These are phyloP conservation scores for Dipodascus albidus DNA, from an alignment of 805 yeast genomes.

Conservation along the genomic window DNA sequence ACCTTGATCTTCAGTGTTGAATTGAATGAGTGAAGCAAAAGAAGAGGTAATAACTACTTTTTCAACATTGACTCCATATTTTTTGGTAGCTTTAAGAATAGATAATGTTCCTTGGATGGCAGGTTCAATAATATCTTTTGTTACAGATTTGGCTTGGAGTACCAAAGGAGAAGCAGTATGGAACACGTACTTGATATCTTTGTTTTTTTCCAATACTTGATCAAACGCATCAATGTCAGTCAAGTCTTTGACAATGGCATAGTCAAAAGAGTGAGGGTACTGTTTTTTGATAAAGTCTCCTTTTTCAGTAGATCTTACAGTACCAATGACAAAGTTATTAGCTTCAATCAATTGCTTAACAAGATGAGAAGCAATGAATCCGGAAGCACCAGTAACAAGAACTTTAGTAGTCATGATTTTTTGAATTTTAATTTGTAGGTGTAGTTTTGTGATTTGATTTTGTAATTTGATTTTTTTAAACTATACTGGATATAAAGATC, in stretches of 20 bases:
- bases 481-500: no score
- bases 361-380: slow-evolving; percentile 40
- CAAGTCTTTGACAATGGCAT: slow-evolving; percentile 24
- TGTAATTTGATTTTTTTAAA: neutral
- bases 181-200: slow-evolving; percentile 25
- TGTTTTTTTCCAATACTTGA: slow-evolving; percentile 30
- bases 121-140: slow-evolving; percentile 32
- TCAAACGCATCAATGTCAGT: slow-evolving; percentile 36
- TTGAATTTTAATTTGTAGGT: no score
- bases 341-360: slow-evolving; percentile 28
- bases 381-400: slow-evolving; percentile 40
- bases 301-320: slow-evolving; percentile 34
- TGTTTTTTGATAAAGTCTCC: slow-evolving; percentile 25
- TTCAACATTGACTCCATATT: slow-evolving; percentile 30
- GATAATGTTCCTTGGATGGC: slow-evolving; percentile 37
- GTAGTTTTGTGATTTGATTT: neutral
- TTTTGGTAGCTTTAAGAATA: slow-evolving; percentile 30
- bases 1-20: neutral
- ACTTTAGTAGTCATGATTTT: slow-evolving; percentile 9
- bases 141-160: slow-evolving; percentile 25
- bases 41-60: slow-evolving; percentile 40
- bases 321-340: slow-evolving; percentile 35
- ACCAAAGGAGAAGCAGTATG: slow-evolving; percentile 34
- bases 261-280: slow-evolving; percentile 19
- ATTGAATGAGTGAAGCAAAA: slow-evolving; percentile 24